These are phyloP conservation scores for Jatropha podagrica DNA, from an alignment of 441 rosid species.

Conservation along the genomic window DNA sequence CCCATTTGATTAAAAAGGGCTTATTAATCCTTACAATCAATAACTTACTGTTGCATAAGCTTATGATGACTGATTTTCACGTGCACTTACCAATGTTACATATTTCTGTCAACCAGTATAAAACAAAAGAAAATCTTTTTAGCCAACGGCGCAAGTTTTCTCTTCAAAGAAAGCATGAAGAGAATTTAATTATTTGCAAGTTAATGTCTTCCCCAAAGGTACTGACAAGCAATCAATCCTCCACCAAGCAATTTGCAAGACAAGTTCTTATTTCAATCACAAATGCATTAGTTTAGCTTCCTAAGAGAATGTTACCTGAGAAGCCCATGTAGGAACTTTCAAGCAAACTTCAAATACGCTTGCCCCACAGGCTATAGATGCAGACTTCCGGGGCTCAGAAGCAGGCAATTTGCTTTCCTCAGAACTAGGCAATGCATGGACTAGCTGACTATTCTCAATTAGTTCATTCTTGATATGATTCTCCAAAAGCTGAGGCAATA, in stretches of 20 bases:
- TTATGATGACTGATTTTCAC: neutral
- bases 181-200: neutral
- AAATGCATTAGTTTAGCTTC: neutral
- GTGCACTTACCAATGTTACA: neutral
- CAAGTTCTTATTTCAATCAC: neutral
- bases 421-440: conserved; percentile 57
- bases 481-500: conserved; percentile 68
- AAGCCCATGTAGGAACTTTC: conserved; percentile 97
- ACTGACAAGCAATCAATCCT: neutral
- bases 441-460: conserved; percentile 74
- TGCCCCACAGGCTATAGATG: conserved; percentile 93
- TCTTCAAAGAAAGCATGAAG: neutral
- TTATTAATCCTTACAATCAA: conserved; percentile 1
- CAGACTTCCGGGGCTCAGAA: conserved; percentile 84
- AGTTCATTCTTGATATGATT: conserved; percentile 92
- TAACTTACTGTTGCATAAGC: neutral
- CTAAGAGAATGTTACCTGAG: conserved; percentile 59
- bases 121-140: neutral
- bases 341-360: conserved; percentile 89
- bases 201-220: neutral
- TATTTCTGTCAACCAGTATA: neutral
- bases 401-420: conserved; percentile 53
- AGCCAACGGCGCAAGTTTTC: neutral
- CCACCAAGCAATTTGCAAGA: neutral
- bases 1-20: neutral